Base-by-base conservation (phyloP, 1,284 basidiomycete genomes). In the Ganoderma leucocontextum region DNA sequence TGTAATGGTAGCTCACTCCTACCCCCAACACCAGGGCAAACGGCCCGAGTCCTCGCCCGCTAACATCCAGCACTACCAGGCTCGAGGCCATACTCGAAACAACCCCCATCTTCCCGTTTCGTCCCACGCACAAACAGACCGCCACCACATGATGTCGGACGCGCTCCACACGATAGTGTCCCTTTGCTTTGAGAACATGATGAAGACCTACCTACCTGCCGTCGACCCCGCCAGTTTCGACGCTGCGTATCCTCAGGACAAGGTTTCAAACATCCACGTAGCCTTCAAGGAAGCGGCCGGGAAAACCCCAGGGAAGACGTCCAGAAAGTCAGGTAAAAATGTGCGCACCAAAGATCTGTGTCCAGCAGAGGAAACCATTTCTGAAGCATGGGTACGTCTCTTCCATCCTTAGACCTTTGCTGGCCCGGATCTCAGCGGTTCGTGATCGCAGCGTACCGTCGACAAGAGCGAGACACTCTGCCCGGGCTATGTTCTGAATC, bases 311-410 rank as follows among this genome's bases (percentile, higher is more conserved):
- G n/a, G 41, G 13, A 15, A 15, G 12, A 1, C 25, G n/a, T 53
- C 4, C n/a, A 53, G 52, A 15, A 25, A 4, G 52, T n/a, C n/a
- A n/a, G n/a, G n/a, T n/a, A n/a, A n/a, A n/a, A n/a, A n/a, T n/a
- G n/a, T n/a, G n/a, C n/a, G n/a, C n/a, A n/a, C n/a, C n/a, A n/a
- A n/a, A n/a, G n/a, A n/a, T n/a, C n/a, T n/a, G n/a, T n/a, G n/a
- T 15, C 22, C 52, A 42, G 41, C 10, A 25, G 59, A 38, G 35
- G 44, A 39, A 22, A 29, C 4, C 0, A 25, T 60, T 4, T 60
- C 59, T 17, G 22, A 22, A 10, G 59, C 59, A 44, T 60, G 59
- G 59, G 41, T 60, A 33, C 12, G 39, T 60, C 33, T 5, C 29
- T 17, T 22, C 44, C n/a, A 6, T 47, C 25, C n/a, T 22, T 60